Base-by-base conservation (phyloP, 495 filamentous ascomycete species). In the Neurospora tetrasperma region DNA sequence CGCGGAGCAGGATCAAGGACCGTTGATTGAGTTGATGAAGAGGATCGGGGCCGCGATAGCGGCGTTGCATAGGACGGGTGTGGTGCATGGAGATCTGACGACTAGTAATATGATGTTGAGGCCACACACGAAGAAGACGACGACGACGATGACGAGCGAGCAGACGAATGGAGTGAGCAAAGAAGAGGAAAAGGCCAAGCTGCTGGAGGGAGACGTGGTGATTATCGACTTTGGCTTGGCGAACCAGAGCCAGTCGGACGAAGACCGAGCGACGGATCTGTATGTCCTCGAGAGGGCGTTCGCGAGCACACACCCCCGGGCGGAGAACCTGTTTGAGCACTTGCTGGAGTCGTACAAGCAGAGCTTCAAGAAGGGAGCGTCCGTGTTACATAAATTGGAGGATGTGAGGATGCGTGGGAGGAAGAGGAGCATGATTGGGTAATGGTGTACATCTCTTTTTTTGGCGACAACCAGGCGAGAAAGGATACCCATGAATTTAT, bases 271-370 rank as follows among this genome's bases (percentile, higher is more conserved):
- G 5, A 96, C 98, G 27, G 96, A 99, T 86, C 80, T 99, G 68
- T 99, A 99, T 82, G 96, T 99, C 35, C 85, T 99, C 72, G 96
- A 99, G 84, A 84, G 96, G 46, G 96, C 96, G n/a, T 97, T 98
- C 84, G 92, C 88, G 42, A 97, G 93, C 74, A 98, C 96, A 72
- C 96, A 99, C 86, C 94, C 96, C 4, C 87, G 88, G 72, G 92
- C 93, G 9, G 95, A 98, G 82, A 83, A 78, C 23, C 81, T 95
- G 72, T 98, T 98, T 79, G 82, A 83, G 16, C 83, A 84, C 72
- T 78, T 86, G 70, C 87, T 92, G 39, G 82, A 96, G 77, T 79
- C 78, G 5, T 88, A 89, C 74, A 80, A 70, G 69, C 76, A 77
- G 43, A 75, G 82, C 3, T 88, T 85, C 73, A 87, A 87, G 78